A percentile compares a stretch with the other conserved stretches of the same genome.
These are phyloP conservation scores for Iberis pinnata DNA, from an alignment of 345 rosid species.

Conservation along the genomic window DNA sequence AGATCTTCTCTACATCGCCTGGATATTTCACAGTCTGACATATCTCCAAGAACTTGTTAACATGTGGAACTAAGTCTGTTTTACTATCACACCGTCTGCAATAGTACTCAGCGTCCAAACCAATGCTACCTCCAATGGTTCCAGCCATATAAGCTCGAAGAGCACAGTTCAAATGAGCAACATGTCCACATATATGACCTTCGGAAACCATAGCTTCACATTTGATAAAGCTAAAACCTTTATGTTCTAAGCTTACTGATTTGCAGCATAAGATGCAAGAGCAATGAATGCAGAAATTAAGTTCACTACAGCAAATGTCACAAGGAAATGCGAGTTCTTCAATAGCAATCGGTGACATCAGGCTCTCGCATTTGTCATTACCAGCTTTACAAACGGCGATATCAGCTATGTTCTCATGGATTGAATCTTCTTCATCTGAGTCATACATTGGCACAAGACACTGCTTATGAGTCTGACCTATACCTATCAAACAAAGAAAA, in stretches of 20 bases:
- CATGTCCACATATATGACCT: conserved; percentile 59
- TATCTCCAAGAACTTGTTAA: conserved; percentile 39
- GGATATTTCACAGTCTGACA: conserved; percentile 47
- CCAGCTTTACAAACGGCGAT: conserved; percentile 57
- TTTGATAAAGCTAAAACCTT: conserved; percentile 61
- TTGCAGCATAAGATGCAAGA: conserved; percentile 79
- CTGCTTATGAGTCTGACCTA: conserved; percentile 18
- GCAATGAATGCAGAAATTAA: conserved; percentile 67
- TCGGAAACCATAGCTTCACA: conserved; percentile 57
- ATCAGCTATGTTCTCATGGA: conserved; percentile 30
- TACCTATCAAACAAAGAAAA: conserved; percentile 28
- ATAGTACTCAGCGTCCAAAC: conserved; percentile 77
- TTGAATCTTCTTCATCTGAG: conserved; percentile 39
- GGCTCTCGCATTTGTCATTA: conserved; percentile 53
- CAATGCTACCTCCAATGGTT: conserved; percentile 72
- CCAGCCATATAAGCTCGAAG: conserved; percentile 83
- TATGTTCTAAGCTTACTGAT: conserved; percentile 38
- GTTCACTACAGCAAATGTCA: conserved; percentile 76
- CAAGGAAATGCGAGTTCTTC: conserved; percentile 46
- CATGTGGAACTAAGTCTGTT: conserved; percentile 63
- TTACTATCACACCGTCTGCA: conserved; percentile 79
- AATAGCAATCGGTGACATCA: conserved; percentile 29
- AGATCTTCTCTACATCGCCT: conserved; percentile 49
- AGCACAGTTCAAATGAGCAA: conserved; percentile 81
- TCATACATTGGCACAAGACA: conserved; percentile 16